Evolutionary conservation across 768 basidiomycete species (phyloP), one percentile per base, ranked within the genome.

Genomic region (Terana coerulea): DNA sequence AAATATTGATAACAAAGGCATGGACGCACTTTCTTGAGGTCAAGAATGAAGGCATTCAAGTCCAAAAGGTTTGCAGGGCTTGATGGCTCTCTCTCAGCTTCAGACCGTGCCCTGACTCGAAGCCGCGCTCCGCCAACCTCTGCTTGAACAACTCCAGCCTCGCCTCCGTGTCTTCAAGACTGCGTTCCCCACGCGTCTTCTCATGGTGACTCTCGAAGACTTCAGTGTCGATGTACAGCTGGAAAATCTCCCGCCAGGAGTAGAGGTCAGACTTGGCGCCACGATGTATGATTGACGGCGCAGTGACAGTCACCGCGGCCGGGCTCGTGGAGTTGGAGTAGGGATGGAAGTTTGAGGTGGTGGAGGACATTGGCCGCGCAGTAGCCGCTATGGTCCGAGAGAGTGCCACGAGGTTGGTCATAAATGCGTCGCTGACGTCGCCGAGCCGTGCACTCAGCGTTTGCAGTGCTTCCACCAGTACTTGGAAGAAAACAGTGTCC

Each of bases 181-280:
- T 72, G 28, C 83, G 73, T 59, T 93, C 88, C 1, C 90, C 91
- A 3, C 84, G 67, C 41, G 75, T 72, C 1, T 74, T 61, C 64
- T 94, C 93, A 12, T 72, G 66, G 10, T 80, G 66, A 30, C 79
- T 80, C 64, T 95, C 92, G 59, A 95, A 97, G 1, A 97, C 80
- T 59, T 94, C 87, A 0, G 81, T 74, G 59, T 95, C 92, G 42
- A 87, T 75, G 66, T 95, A 97, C 2, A 95, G 68, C 52, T 84
- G 83, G 62, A 98, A 95, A 25, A 97, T 85, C 67, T 91, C 84
- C 21, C 95, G 74, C 95, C 95, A 97, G 5, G 81, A 76, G 63
- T 90, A 92, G 7, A 98, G 68, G 59, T 98, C 94, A 10, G 70
- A 67, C 55, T 73, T 74, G 52, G 28, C 39, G 17, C 46, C 29